Base-by-base conservation (phyloP, 2,329 filamentous ascomycete genomes). In the Alternaria incomplexa region DNA sequence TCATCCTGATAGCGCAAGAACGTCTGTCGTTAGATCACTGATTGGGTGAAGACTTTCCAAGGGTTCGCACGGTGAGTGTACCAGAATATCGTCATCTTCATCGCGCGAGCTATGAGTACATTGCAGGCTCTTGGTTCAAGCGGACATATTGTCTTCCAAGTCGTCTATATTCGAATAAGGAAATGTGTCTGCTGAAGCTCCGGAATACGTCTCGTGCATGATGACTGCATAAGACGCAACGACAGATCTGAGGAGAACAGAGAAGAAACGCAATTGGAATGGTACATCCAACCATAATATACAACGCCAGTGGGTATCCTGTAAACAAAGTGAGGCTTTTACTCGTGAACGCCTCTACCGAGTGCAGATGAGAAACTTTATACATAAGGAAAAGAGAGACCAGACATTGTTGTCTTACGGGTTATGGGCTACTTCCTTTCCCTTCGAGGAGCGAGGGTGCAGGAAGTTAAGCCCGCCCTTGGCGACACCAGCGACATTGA, bases 401-500 rank as follows among this genome's bases (percentile, higher is more conserved):
- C 3, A n/a, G 48, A 25, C 11, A 8, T 25, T 8, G 13, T 51
- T 44, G 46, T 45, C 51, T 63, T 56, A 71, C 7, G 61, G 63
- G 43, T 66, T 63, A 5, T 70, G 71, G 10, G 69, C 73, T 5
- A 70, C 67, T 57, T 79, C 77, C 62, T 80, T 80, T 54, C 77
- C 75, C 66, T 78, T 79, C 4, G 76, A 77, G 4, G 75, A 76
- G 32, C 76, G 74, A 43, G 75, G 73, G 30, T 78, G 73, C 12
- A 79, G 66, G 17, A 79, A 62, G 6, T 68, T 69, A 4, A 77
- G 77, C 9, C 76, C 70, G 70, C 76, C 78, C 51, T 75, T 79
- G 20, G 76, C 63, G 5, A 79, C 76, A 56, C 76, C 78, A 8
- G 72, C 70, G n/a, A 79, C 76, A 54, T 71, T 80, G 64, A 80